These are phyloP conservation scores for Bocquillonia castaneifolia DNA, from an alignment of 441 rosid species.

Conservation along the genomic window DNA sequence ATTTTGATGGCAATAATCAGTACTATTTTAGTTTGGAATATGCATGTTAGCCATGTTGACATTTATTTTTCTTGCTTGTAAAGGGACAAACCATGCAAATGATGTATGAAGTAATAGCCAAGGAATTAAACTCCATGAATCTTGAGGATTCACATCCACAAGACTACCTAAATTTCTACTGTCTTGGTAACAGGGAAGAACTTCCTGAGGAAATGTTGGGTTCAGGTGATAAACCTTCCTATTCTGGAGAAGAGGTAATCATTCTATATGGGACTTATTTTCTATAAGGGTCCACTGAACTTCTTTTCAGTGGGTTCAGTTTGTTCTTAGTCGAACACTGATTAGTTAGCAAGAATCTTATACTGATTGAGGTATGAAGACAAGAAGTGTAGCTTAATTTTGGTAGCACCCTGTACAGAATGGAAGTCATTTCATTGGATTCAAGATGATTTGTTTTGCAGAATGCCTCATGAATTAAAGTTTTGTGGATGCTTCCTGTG, in stretches of 20 bases:
- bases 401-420: no score
- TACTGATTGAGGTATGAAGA: no score
- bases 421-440: no score
- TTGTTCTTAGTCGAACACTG: background rate
- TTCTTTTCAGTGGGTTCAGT: background rate
- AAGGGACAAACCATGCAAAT: conserved; percentile 78
- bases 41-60: background rate
- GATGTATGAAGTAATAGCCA: conserved; percentile 72
- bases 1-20: background rate
- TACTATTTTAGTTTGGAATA: background rate
- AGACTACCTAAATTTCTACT: conserved; percentile 78
- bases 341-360: background rate
- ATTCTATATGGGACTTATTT: background rate
- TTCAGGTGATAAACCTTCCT: conserved; percentile 17
- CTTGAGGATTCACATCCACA: conserved; percentile 50
- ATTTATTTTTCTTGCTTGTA: conserved; percentile 14
- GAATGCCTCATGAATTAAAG: no score
- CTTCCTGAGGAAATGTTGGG: conserved; percentile 23
- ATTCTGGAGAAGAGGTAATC: conserved; percentile 39
- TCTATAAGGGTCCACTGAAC: background rate
- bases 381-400: no score
- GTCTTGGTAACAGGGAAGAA: conserved; percentile 74
- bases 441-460: no score
- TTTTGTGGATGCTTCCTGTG: no score
- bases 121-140: conserved; percentile 46